These are phyloP conservation scores for Cenchrus purpureus DNA, from an alignment of 176 grass and related monocot genomes.

Conservation along the genomic window DNA sequence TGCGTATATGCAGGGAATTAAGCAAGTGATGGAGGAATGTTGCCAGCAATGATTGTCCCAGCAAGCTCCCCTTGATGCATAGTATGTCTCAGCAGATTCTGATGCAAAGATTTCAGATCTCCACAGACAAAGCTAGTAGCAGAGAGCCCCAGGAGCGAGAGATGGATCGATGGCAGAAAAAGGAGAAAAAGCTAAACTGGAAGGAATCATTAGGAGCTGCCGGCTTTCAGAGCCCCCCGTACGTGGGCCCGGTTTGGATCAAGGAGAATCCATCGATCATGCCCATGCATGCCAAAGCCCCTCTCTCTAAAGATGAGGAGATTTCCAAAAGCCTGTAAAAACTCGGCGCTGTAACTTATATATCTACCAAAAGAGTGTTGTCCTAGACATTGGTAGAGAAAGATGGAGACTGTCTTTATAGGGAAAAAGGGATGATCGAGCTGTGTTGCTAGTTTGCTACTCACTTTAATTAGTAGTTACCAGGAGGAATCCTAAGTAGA, in stretches of 20 bases:
- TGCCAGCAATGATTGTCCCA: conserved; percentile 70
- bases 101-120: conserved; percentile 69
- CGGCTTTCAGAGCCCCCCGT: conserved; percentile 57
- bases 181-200: conserved; percentile 51
- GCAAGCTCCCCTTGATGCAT: conserved; percentile 45
- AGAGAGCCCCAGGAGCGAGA: conserved; percentile 34
- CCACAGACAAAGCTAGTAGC: conserved; percentile 50
- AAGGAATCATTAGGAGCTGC: conserved; percentile 65
- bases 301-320: conserved; percentile 58
- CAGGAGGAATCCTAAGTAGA: conserved; percentile 48
- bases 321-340: conserved; percentile 62
- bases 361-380: conserved; percentile 63
- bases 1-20: conserved; percentile 62
- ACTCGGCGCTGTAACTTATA: conserved; percentile 36
- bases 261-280: conserved; percentile 39
- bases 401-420: conserved; percentile 56
- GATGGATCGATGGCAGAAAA: conserved; percentile 44
- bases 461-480: conserved; percentile 40
- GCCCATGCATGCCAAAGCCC: conserved; percentile 35
- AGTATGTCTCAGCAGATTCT: conserved; percentile 59
- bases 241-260: conserved; percentile 44
- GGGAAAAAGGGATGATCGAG: conserved; percentile 46
- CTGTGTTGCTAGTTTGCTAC: conserved; percentile 27
- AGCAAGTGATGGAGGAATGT: conserved; percentile 62
- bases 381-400: conserved; percentile 50